Evolutionary conservation across 768 basidiomycete genomes (phyloP).

Genomic region (Kwoniella dejecticola): DNA sequence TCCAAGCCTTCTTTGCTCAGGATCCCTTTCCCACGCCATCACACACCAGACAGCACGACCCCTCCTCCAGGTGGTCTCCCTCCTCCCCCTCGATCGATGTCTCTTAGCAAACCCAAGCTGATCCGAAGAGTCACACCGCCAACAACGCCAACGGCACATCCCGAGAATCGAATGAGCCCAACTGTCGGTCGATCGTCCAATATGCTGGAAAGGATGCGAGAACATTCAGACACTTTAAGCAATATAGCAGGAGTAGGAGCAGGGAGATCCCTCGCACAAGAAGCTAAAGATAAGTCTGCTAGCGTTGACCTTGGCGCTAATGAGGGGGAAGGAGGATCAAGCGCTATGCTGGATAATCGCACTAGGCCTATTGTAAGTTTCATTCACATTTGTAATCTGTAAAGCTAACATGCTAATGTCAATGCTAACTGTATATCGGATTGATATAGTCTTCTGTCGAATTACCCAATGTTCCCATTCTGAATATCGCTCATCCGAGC

Average conservation of each 20-base stretch:
- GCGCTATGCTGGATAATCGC: not conserved
- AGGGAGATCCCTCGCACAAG: slow-evolving; percentile 1
- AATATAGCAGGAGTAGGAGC: slow-evolving; percentile 22
- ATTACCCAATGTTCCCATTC: slow-evolving; percentile 1
- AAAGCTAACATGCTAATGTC: too few relatives aligned
- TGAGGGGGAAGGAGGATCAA: not conserved
- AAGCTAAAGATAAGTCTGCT: not conserved
- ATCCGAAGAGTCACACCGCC: slow-evolving; percentile 7
- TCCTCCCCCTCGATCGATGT: slow-evolving; percentile 9
- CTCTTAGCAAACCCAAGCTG: not conserved
- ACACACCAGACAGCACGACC: not conserved
- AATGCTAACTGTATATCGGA: too few relatives aligned
- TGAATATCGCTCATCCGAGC: not conserved
- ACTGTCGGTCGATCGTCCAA: not conserved
- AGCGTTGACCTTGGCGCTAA: not conserved
- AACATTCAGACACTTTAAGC: not conserved
- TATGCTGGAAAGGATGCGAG: not conserved
- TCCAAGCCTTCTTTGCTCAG: not conserved
- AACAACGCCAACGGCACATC: not conserved
- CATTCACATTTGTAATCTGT: too few relatives aligned
- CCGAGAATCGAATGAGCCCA: not conserved
- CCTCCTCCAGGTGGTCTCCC: slow-evolving; percentile 19
- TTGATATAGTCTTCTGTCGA: too few relatives aligned
- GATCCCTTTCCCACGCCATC: slow-evolving; percentile 2
- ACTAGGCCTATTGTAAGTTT: not conserved